Percentiles rank a stretch among this genome's conserved stretches.
Conservation (phyloP, 108 stramenopile genomes). For the Cylindrotheca closterium region DNA sequence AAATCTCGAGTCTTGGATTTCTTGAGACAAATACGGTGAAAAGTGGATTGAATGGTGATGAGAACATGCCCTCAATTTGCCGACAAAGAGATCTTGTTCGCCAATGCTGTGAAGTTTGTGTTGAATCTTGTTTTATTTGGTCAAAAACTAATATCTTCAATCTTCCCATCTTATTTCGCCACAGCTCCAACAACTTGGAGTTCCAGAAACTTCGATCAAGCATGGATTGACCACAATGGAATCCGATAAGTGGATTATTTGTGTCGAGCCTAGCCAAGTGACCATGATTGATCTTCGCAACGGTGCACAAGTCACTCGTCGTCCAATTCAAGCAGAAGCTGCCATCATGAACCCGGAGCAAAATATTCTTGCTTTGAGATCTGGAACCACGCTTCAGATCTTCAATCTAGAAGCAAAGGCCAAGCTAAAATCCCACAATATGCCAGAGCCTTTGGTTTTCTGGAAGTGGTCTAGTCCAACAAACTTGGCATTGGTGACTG, state of each 20-base stretch:
- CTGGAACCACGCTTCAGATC: conserved; percentile 91
- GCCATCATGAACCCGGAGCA: conserved; percentile 97
- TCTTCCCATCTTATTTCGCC: too few species aligned
- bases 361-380: conserved; percentile 92
- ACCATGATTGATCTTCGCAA: conserved; percentile 93
- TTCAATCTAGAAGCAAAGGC: conserved; percentile 94
- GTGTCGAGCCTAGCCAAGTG: conserved; percentile 86
- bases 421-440: conserved; percentile 92
- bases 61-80: too few species aligned
- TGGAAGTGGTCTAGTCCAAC: conserved; percentile 94
- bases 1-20: conserved; percentile 1
- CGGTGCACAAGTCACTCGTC: conserved; percentile 87
- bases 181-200: conserved; percentile 90
- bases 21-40: too few species aligned
- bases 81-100: too few species aligned
- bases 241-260: conserved; percentile 92
- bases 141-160: too few species aligned
- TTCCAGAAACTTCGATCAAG: conserved; percentile 88
- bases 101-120: too few species aligned
- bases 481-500: conserved; percentile 94
- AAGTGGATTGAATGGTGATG: too few species aligned
- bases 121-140: too few species aligned
- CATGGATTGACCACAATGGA: conserved; percentile 92
- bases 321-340: conserved; percentile 96
- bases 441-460: conserved; percentile 90